Conservation (phyloP, 306 rosid genomes). For the Herpetospermum pedunculosum region DNA sequence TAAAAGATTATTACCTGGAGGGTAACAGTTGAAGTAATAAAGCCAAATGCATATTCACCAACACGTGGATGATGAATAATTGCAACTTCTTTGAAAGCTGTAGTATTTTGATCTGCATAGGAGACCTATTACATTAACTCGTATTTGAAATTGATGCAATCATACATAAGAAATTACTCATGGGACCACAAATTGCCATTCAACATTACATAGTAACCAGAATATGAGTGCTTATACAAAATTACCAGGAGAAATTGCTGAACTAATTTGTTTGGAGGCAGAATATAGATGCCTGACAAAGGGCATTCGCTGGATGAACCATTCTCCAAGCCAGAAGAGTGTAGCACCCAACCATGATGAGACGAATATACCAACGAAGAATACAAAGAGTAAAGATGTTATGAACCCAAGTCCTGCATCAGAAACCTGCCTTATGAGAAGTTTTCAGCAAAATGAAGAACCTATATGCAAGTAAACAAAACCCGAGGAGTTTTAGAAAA, state of each 20-base stretch:
- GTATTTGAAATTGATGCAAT: not conserved
- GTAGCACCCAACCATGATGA: constrained; percentile 91
- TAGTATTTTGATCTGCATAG: constrained; percentile 75
- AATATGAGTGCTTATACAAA: not conserved
- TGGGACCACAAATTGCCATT: not conserved
- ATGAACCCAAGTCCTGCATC: constrained; percentile 88
- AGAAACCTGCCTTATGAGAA: constrained; percentile 20
- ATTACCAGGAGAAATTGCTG: constrained; percentile 85
- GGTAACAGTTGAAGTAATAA: constrained; percentile 77
- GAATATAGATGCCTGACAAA: constrained; percentile 78
- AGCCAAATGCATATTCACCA: constrained; percentile 97
- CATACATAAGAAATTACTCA: not conserved
- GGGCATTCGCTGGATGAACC: constrained; percentile 89
- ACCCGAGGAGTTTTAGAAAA: too few relatives aligned
- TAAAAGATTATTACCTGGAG: constrained; percentile 43
- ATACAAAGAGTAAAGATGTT: constrained; percentile 70
- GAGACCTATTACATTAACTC: not conserved
- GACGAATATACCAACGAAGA: constrained; percentile 76
- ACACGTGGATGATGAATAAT: constrained; percentile 80
- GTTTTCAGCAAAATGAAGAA: not conserved
- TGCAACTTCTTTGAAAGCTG: constrained; percentile 89
- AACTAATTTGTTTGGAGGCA: constrained; percentile 87
- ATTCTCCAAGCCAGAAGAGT: constrained; percentile 76
- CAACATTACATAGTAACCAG: constrained; percentile 10
- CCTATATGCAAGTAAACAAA: not conserved